phyloP scores from a whole-genome alignment of 1,139 yeast genomes.

The Saccharomyces pastorianus region DNA sequence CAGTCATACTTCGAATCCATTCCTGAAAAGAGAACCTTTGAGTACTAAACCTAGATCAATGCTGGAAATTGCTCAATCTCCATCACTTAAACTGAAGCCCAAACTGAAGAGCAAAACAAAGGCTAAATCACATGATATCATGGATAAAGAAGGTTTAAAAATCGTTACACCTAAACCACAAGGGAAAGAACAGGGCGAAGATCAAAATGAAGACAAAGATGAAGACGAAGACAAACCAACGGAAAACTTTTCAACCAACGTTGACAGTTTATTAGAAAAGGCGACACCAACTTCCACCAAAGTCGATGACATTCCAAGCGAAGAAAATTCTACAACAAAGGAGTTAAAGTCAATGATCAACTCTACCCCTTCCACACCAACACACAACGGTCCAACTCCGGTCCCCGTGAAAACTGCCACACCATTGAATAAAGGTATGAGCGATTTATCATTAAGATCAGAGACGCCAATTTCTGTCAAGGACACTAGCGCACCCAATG shows the following conservation, averaged over 20 bases:
- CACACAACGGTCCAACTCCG: not conserved
- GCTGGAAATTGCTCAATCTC: conserved; percentile 25
- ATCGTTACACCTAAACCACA: not conserved
- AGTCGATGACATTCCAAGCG: not conserved
- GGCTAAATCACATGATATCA: not conserved
- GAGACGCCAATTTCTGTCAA: not conserved
- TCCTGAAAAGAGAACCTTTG: not conserved
- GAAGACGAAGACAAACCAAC: conserved; percentile 3
- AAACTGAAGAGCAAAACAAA: not conserved
- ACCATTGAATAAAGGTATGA: not conserved
- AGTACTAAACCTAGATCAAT: conserved; percentile 19
- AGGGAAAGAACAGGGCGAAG: conserved; percentile 5
- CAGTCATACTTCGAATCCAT: not conserved
- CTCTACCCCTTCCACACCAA: not conserved
- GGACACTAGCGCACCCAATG: not conserved
- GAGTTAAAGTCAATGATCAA: not conserved
- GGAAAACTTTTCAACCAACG: not conserved
- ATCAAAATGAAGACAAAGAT: not conserved
- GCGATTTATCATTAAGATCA: not conserved
- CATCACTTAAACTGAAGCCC: conserved; percentile 3
- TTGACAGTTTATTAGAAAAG: conserved; percentile 9
- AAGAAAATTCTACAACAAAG: not conserved
- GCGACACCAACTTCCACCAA: conserved; percentile 5
- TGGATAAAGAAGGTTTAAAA: not conserved
- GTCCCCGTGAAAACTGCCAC: not conserved